Conservation (phyloP, 2,329 filamentous ascomycete species). For the Cytospora schulzeri region DNA sequence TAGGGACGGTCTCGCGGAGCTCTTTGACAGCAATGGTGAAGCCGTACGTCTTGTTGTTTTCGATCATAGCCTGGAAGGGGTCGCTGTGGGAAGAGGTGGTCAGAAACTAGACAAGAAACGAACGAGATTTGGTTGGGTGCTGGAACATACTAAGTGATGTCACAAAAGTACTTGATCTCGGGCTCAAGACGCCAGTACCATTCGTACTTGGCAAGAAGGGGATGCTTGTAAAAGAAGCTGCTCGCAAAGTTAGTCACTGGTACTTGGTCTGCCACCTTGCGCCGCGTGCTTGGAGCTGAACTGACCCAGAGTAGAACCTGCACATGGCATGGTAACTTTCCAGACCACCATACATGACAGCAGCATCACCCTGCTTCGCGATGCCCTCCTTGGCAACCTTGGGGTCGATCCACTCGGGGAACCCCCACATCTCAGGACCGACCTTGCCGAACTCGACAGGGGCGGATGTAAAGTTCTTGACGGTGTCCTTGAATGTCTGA, state of each 20-base stretch:
- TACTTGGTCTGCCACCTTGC: background rate
- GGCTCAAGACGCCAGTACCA: constrained; percentile 99
- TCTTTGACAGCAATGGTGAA: constrained; percentile 99
- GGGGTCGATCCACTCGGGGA: constrained; percentile 92
- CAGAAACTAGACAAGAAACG: background rate
- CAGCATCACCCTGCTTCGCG: constrained; percentile 91
- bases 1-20: constrained; percentile 94
- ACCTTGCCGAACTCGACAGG: constrained; percentile 94
- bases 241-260: constrained; percentile 23
- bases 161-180: constrained; percentile 99
- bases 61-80: constrained; percentile 93
- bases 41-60: constrained; percentile 94
- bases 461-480: constrained; percentile 87
- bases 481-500: constrained; percentile 83
- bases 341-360: constrained; percentile 99
- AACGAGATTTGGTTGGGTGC: background rate
- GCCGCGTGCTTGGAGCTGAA: constrained; percentile 24
- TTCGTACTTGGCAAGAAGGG: constrained; percentile 91
- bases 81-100: constrained; percentile 57
- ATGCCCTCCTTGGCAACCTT: constrained; percentile 96
- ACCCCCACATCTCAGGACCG: constrained; percentile 89
- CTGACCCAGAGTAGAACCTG: constrained; percentile 95
- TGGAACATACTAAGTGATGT: constrained; percentile 88
- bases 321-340: constrained; percentile 99
- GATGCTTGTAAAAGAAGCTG: constrained; percentile 96